Evolutionary conservation across 2,329 filamentous ascomycete species (phyloP), one percentile per base, ranked within the genome.

Genomic region (Pseudocercospora eumusae): DNA sequence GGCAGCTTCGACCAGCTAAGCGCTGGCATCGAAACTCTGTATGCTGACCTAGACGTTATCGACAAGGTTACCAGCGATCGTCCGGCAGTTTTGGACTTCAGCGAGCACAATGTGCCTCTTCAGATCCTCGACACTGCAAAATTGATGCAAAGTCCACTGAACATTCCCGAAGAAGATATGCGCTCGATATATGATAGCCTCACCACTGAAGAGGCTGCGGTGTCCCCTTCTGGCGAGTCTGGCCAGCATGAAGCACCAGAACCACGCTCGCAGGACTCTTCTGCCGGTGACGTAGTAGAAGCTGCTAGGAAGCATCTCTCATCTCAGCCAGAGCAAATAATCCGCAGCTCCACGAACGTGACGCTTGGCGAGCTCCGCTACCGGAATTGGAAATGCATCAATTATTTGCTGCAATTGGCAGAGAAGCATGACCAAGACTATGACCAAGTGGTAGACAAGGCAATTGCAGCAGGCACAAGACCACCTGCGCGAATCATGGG

Each of bases 311-410:
- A 33, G 1, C 31, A 33, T 33, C 31, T 33, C 31, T 5, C 44
- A 23, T 2, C 20, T 25, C 44, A 21, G 44, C 40, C 1, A 49
- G 45, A n/a, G 21, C 27, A 13, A 44, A 23, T 53, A 44, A 23
- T 53, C 7, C 49, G 57, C 10, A 68, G 65, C 58, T 18, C 40
- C 6, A 72, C 68, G 6, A 65, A 62, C 13, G 75, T 81, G 28
- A 73, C 78, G 0, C 68, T 82, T 13, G 77, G 76, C 42, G 74
- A 78, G 21, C 70, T 83, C 13, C 77, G 82, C 40, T 84, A 80
- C 69, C 75, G 77, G 62, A 82, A 82, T 61, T 84, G 82, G 82
- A 73, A 76, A 53, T 72, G 71, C 7, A 73, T 83, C 52, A 79
- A 81, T 57, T 75, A 80, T 55, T 71, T 83, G 56, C 74, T 83